A percentile compares a stretch with the other conserved stretches of the same genome.
These are phyloP conservation scores for Seiridium cupressi DNA, from an alignment of 2,329 filamentous ascomycete species.

Conservation along the genomic window DNA sequence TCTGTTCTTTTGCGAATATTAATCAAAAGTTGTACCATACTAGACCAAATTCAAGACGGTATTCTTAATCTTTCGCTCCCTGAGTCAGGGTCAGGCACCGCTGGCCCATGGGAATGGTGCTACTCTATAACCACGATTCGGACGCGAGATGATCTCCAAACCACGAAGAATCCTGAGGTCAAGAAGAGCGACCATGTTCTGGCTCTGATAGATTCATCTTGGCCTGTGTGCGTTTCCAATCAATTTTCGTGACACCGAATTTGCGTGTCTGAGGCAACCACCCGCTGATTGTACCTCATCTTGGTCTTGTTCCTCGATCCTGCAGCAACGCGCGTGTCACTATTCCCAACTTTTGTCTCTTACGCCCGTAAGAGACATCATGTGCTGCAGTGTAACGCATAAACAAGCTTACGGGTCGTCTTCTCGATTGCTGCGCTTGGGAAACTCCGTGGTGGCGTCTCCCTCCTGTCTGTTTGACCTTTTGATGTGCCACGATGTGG, in stretches of 20 bases:
- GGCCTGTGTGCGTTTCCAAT: not conserved
- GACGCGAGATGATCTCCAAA: too few species aligned
- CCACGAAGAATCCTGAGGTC: too few species aligned
- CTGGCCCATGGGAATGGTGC: too few species aligned
- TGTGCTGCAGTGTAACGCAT: slow-evolving; percentile 7
- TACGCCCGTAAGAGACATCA: slow-evolving; percentile 13
- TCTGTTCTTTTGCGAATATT: too few species aligned
- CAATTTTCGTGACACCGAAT: not conserved
- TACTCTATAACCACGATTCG: too few species aligned
- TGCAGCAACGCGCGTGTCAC: slow-evolving; percentile 28
- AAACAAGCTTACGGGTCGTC: slow-evolving; percentile 1
- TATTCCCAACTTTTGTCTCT: slow-evolving; percentile 6
- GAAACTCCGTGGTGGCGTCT: not conserved
- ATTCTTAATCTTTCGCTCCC: too few species aligned
- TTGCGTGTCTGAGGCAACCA: slow-evolving; percentile 20
- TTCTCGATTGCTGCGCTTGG: not conserved
- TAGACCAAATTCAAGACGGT: too few species aligned
- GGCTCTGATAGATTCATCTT: not conserved
- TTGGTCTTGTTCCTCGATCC: slow-evolving; percentile 31
- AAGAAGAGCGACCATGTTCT: not conserved
- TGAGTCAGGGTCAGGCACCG: too few species aligned
- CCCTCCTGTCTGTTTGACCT: not conserved
- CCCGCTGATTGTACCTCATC: slow-evolving; percentile 30
- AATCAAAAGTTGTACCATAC: too few species aligned
- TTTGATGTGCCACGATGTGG: not conserved